Conservation (phyloP, 306 rosid genomes). For the Cucumis hystrix region DNA sequence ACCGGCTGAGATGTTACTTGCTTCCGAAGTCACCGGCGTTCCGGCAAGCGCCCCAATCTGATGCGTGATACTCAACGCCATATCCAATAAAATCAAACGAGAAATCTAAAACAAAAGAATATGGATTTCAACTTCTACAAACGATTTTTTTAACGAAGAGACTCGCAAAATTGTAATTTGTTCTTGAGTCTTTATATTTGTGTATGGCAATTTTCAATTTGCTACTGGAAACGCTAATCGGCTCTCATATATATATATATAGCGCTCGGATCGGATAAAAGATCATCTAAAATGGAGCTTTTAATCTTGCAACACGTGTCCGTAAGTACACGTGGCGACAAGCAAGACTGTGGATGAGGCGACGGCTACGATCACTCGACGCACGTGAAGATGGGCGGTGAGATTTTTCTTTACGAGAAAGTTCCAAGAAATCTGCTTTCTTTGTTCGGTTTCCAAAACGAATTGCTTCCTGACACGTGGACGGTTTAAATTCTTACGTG, state of each 20-base stretch:
- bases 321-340: background rate
- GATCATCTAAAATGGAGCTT: background rate
- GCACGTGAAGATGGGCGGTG: conserved; percentile 8
- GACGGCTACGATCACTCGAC: conserved; percentile 5
- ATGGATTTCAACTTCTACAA: background rate
- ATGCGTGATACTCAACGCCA: conserved; percentile 10
- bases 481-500: background rate
- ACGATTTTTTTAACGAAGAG: background rate
- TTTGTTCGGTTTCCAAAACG: background rate
- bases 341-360: background rate
- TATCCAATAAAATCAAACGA: background rate
- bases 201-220: background rate
- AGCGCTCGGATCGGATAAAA: background rate
- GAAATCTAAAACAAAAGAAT: background rate
- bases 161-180: background rate
- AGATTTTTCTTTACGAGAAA: background rate
- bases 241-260: background rate
- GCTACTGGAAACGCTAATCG: background rate
- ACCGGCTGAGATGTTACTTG: background rate
- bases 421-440: background rate
- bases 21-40: background rate
- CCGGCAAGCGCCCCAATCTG: conserved; percentile 11
- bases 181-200: background rate
- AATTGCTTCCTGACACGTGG: background rate
- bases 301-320: background rate